Base-by-base conservation (phyloP, 176 grass and related monocot genomes). In the Guadua angustifolia region DNA sequence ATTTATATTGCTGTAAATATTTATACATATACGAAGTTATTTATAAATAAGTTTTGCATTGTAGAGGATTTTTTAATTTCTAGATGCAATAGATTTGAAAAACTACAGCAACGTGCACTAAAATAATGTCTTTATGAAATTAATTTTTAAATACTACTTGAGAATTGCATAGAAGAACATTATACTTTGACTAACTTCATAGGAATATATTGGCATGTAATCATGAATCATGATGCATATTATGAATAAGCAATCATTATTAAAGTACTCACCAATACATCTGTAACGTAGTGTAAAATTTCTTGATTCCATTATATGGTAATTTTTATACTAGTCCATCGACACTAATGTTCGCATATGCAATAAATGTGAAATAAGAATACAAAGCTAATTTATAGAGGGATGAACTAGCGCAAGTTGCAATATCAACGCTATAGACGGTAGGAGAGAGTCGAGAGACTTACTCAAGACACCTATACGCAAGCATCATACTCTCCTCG, bases 401-500 rank as follows among this genome's bases (percentile, higher is more conserved):
- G 35, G 11, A 7, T 43, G 38, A 15, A 40, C 8, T 18, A 77
- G 3, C 16, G 17, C n/a, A 55, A 19, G 18, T 19, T 21, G 18
- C 18, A 56, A 56, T 56, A 21, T 43, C 26, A 61, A 66, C 33
- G 42, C 19, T 10, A 38, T 16, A 55, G 21, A 84, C 53, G 42
- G 15, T 4, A 76, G 33, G 1, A 75, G 6, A 58, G 14, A 10
- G 17, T 53, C 45, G 2, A 75, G 6, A 58, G 14, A 10, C 24
- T 53, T 56, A n/a, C n/a, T n/a, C n/a, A n/a, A n/a, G n/a, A n/a
- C n/a, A n/a, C n/a, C n/a, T n/a, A n/a, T n/a, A n/a, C n/a, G n/a
- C 85, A 42, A 86, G 77, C 18, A 56, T 47, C 69, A 66, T 46
- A 8, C 36, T 52, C 59, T 86, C 85, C 7, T 87, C 59, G 5